Evolutionary conservation across 1,284 basidiomycete genomes (phyloP).

Genomic region (Cryptococcus sp.): DNA sequence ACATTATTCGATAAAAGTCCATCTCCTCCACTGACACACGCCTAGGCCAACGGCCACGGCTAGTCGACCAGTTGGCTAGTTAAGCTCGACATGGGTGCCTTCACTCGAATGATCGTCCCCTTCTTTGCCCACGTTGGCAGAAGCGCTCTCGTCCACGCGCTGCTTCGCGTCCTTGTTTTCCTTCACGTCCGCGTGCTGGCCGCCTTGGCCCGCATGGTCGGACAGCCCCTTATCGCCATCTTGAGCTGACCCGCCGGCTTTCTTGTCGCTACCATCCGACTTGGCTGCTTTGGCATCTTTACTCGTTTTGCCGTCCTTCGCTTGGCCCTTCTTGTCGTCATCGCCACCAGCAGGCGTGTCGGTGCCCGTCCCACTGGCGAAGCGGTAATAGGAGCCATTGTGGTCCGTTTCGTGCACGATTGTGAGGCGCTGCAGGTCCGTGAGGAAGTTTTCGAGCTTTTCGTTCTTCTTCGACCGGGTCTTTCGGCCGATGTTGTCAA

Average conservation of each 20-base stretch:
- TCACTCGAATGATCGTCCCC: constrained; percentile 15
- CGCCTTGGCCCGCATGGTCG: constrained; percentile 17
- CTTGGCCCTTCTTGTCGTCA: constrained; percentile 14
- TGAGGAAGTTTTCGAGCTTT: constrained; percentile 58
- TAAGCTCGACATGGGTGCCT: constrained; percentile 20
- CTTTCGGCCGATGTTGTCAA: constrained; percentile 57
- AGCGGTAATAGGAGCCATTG: constrained; percentile 31
- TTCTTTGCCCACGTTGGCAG: background rate
- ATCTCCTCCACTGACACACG: too few relatives aligned
- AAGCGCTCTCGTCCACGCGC: background rate
- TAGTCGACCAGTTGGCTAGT: too few relatives aligned
- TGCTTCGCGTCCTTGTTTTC: background rate
- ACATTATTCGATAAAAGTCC: too few relatives aligned
- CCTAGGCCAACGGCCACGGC: too few relatives aligned
- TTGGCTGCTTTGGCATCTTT: constrained; percentile 13
- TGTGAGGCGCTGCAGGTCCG: constrained; percentile 57
- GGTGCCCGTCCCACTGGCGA: constrained; percentile 16
- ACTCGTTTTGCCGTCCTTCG: constrained; percentile 15
- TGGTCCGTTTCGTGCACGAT: constrained; percentile 56
- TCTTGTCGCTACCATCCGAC: constrained; percentile 1
- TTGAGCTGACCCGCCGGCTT: background rate
- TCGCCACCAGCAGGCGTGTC: constrained; percentile 6
- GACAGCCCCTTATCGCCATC: constrained; percentile 24
- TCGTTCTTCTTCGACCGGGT: constrained; percentile 56
- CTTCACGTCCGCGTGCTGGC: constrained; percentile 6